Evolutionary conservation across 1,284 basidiomycete genomes (phyloP).

Genomic region (Puccinia polysora): DNA sequence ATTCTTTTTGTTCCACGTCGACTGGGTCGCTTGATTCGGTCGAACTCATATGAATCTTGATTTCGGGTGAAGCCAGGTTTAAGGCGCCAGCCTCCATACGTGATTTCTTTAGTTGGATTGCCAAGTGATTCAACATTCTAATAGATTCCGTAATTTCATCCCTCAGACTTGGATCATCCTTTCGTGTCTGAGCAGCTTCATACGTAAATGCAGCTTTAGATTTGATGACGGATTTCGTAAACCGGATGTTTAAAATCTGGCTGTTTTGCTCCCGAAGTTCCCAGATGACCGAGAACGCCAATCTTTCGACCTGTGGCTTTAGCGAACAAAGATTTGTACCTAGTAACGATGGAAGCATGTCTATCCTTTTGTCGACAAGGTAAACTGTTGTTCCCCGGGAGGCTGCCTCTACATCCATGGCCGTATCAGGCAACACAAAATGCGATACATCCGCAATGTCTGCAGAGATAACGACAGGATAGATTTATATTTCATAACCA

Average conservation of each 20-base stretch:
- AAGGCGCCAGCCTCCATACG: constrained; percentile 92
- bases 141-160: constrained; percentile 85
- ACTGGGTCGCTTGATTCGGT: constrained; percentile 81
- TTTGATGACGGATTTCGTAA: constrained; percentile 92
- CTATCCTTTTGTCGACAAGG: constrained; percentile 95
- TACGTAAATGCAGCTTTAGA: constrained; percentile 97
- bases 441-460: constrained; percentile 98
- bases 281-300: constrained; percentile 97
- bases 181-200: constrained; percentile 88
- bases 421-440: constrained; percentile 87
- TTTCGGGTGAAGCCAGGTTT: constrained; percentile 94
- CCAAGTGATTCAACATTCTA: constrained; percentile 80
- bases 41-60: constrained; percentile 88
- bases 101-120: constrained; percentile 75
- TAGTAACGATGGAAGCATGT: constrained; percentile 91
- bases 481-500: neutral
- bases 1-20: constrained; percentile 93
- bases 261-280: constrained; percentile 80
- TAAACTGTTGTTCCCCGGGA: constrained; percentile 96
- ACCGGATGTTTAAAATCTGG: constrained; percentile 82
- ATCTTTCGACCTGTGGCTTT: constrained; percentile 82
- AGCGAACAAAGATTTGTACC: constrained; percentile 96
- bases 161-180: constrained; percentile 76
- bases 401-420: constrained; percentile 96
- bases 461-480: constrained; percentile 51